Evolutionary conservation across 371 early-diverging fungal genomes (phyloP).

Genomic region (Mortierella sp.): DNA sequence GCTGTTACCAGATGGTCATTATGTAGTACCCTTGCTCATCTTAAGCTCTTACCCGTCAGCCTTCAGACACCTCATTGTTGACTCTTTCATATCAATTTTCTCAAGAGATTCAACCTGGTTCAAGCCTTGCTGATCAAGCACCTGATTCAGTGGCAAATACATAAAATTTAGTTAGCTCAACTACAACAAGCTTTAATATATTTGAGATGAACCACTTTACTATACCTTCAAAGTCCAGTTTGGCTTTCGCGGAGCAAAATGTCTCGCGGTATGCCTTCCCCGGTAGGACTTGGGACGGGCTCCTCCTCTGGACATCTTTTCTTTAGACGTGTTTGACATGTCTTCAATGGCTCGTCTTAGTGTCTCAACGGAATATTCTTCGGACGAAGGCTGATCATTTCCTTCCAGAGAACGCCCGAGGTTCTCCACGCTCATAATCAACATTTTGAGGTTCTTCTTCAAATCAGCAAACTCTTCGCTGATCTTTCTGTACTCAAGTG

Average conservation of each 20-base stretch:
- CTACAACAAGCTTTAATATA: not conserved
- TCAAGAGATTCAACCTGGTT: constrained; percentile 6
- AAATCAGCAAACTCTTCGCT: constrained; percentile 18
- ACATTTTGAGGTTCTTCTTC: constrained; percentile 8
- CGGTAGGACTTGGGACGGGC: not conserved
- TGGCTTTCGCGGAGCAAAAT: constrained; percentile 15
- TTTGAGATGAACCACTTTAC: not conserved
- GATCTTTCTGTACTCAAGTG: not conserved
- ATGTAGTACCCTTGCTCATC: not conserved
- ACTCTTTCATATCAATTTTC: constrained; percentile 20
- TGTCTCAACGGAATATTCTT: constrained; percentile 5
- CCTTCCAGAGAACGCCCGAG: constrained; percentile 3
- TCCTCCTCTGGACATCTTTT: not conserved
- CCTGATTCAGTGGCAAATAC: constrained; percentile 5
- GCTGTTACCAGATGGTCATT: not conserved
- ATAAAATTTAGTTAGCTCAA: not conserved
- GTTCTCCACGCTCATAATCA: constrained; percentile 16
- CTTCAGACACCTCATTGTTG: constrained; percentile 21
- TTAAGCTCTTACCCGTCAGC: constrained; percentile 20
- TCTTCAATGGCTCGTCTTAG: not conserved
- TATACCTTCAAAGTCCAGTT: constrained; percentile 31
- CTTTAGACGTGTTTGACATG: not conserved
- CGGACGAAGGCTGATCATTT: not conserved
- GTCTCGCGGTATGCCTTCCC: not conserved
- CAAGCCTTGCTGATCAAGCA: constrained; percentile 29